Base-by-base conservation (phyloP, 83 land plant genomes). In the Picea abies region DNA sequence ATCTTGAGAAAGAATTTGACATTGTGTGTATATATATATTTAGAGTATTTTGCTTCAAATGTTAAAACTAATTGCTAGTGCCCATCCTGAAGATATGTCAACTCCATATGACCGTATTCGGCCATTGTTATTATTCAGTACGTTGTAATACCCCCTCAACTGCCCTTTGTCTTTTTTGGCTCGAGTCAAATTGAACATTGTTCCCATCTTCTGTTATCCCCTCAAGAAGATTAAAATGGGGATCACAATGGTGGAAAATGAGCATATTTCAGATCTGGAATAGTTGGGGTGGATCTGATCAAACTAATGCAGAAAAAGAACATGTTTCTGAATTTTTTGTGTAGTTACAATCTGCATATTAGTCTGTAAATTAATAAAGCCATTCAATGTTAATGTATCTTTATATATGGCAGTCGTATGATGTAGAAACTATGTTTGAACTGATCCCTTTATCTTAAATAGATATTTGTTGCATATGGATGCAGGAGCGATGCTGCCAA, bases 401-500 rank as follows among this genome's bases (percentile, higher is more conserved):
- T 73, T 73, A 44, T 47, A 41, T 3, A 72, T 72, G 76, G 52
- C 52, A 72, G 76, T 17, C 49, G n/a, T 5, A 72, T 73, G 58
- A n/a, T 9, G 22, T 73, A 20, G 23, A 41, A 44, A 73, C 47
- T 10, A 39, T 44, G 5, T 44, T 52, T 44, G 56, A 41, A 72
- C 76, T 44, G 58, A 44, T 44, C 56, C 49, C 19, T 7, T 58
- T 44, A 72, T n/a, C 56, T 44, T 22, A 72, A 11, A 12, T 44
- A 72, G 4, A 44, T 44, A 72, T 72, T 44, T 72, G 52, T 72
- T 10, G 41, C 56, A 49, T 41, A 32, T 72, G 73, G 78, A 64
- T 85, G 83, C 88, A 89, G 90, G 88, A 63, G 25, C 79, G 90
- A 89, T 84, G 84, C 82, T 58, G 80, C 75, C 62, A 85, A 79